Percentiles rank a stretch among this genome's conserved stretches.
Conservation (phyloP, 768 basidiomycete species). For the Kwoniella botswanensis region DNA sequence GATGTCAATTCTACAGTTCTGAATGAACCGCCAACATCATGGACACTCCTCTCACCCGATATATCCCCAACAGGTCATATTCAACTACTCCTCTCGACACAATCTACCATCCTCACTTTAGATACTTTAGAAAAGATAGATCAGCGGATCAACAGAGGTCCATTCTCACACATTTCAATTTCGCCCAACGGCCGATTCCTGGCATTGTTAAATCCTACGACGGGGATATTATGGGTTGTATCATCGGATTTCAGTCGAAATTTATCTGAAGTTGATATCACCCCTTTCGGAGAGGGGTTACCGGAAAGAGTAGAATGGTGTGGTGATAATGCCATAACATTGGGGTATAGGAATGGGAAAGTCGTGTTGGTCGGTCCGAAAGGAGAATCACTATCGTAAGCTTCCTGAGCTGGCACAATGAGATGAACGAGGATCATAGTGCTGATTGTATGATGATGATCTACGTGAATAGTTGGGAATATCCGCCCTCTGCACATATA, state of each 20-base stretch:
- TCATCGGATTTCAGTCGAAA: slow-evolving; percentile 88
- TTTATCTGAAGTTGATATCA: slow-evolving; percentile 78
- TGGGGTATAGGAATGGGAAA: slow-evolving; percentile 73
- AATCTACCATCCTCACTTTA: slow-evolving; percentile 77
- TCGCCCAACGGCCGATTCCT: slow-evolving; percentile 95
- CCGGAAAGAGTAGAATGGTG: slow-evolving; percentile 85
- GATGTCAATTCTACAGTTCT: slow-evolving; percentile 62
- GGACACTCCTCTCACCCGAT: slow-evolving; percentile 89
- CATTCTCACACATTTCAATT: slow-evolving; percentile 82
- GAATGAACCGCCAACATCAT: slow-evolving; percentile 77
- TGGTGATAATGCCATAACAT: slow-evolving; percentile 88
- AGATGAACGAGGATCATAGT: no score
- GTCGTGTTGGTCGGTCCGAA: slow-evolving; percentile 89
- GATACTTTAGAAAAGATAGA: slow-evolving; percentile 89
- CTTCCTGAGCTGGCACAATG: not conserved
- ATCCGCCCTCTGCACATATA: slow-evolving; percentile 74
- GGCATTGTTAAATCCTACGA: slow-evolving; percentile 70
- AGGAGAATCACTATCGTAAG: slow-evolving; percentile 82
- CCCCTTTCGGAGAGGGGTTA: slow-evolving; percentile 46
- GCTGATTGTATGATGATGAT: not conserved
- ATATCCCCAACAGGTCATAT: slow-evolving; percentile 85
- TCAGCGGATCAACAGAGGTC: slow-evolving; percentile 80
- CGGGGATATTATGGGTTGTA: slow-evolving; percentile 85
- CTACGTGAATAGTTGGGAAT: slow-evolving; percentile 68
- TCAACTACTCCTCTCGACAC: slow-evolving; percentile 83